Percentiles rank a stretch among this genome's conserved stretches.
Conservation (phyloP, 2,329 filamentous ascomycete species). For the Trichoderma sp. region DNA sequence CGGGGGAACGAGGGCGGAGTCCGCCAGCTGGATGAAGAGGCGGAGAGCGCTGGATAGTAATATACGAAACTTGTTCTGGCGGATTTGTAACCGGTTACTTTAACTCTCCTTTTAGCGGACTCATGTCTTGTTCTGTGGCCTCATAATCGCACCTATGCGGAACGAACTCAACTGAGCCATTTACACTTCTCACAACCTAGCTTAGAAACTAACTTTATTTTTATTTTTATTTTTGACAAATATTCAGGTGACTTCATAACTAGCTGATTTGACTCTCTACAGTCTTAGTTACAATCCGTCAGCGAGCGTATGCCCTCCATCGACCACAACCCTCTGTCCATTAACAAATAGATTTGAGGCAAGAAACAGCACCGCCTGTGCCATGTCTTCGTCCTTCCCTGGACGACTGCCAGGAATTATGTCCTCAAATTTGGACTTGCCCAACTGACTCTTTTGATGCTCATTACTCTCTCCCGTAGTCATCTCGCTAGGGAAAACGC, state of each 20-base stretch:
- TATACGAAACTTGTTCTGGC: not conserved
- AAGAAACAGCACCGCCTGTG: slow-evolving; percentile 62
- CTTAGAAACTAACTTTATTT: not conserved
- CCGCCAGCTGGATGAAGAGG: not conserved
- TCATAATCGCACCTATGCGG: not conserved
- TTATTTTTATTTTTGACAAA: too few relatives aligned
- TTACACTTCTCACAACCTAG: not conserved
- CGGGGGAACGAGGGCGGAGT: not conserved
- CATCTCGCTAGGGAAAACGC: slow-evolving; percentile 73
- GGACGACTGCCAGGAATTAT: slow-evolving; percentile 67
- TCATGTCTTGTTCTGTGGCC: not conserved
- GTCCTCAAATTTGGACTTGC: slow-evolving; percentile 52
- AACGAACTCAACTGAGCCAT: not conserved
- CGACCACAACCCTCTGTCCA: slow-evolving; percentile 46
- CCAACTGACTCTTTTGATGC: slow-evolving; percentile 59
- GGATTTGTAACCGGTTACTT: not conserved
- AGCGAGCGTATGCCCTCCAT: slow-evolving; percentile 47
- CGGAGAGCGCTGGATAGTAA: not conserved
- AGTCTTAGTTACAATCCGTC: slow-evolving; percentile 30
- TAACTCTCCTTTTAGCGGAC: accelerated
- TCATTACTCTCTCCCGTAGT: slow-evolving; percentile 53
- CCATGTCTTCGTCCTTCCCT: slow-evolving; percentile 70
- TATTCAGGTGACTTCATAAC: not conserved
- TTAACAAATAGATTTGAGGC: slow-evolving; percentile 48
- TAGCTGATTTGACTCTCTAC: not conserved